Conservation (phyloP, 2,329 filamentous ascomycete species). For the Xylariaceae sp. region DNA sequence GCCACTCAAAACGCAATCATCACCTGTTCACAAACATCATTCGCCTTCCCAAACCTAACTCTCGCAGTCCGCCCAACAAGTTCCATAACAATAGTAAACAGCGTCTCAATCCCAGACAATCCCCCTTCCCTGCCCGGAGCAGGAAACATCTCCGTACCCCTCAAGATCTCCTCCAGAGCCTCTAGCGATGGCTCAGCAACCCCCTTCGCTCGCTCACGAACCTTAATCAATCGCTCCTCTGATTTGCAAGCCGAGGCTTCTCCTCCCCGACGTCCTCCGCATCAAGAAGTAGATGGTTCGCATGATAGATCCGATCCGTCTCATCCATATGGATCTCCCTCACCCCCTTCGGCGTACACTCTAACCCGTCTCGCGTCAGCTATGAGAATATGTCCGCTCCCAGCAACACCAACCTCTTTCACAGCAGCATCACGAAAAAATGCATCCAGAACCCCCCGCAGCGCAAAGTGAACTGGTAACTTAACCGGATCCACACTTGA, state of each 20-base stretch:
- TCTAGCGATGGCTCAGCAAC: conserved; percentile 15
- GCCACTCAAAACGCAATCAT: conserved; percentile 20
- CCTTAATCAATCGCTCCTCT: conserved; percentile 22
- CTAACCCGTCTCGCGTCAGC: conserved; percentile 43
- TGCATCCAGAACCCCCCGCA: conserved; percentile 52
- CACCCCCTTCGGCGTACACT: conserved; percentile 36
- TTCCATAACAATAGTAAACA: conserved; percentile 34
- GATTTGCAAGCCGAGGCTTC: conserved; percentile 32
- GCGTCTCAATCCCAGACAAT: conserved; percentile 24
- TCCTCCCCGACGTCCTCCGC: conserved; percentile 31
- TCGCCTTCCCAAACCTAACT: conserved; percentile 31
- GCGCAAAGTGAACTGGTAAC: conserved; percentile 57
- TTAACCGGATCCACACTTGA: conserved; percentile 48
- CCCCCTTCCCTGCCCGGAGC: conserved; percentile 26
- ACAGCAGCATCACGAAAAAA: conserved; percentile 37
- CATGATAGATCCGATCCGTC: conserved; percentile 36
- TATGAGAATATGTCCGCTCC: conserved; percentile 46
- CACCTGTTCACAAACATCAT: conserved; percentile 23
- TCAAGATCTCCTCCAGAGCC: conserved; percentile 25
- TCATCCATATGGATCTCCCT: conserved; percentile 27
- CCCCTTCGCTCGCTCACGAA: conserved; percentile 24
- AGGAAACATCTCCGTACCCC: conserved; percentile 30
- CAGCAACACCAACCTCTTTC: conserved; percentile 38
- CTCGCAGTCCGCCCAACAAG: conserved; percentile 24
- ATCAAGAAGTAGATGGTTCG: conserved; percentile 40